These are phyloP conservation scores for Huntiella decipiens DNA, from an alignment of 2,329 filamentous ascomycete species.

Conservation along the genomic window DNA sequence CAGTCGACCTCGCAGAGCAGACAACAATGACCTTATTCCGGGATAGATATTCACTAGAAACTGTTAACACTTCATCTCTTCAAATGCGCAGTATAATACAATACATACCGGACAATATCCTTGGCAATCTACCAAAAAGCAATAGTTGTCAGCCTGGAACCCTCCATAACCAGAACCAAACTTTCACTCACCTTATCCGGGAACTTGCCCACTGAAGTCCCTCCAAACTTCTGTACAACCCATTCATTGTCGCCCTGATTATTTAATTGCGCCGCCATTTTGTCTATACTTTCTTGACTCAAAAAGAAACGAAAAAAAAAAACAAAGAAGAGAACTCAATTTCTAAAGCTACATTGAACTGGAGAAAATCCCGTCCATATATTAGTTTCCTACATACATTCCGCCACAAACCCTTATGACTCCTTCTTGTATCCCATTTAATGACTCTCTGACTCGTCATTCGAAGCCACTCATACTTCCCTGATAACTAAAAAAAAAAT, in stretches of 20 bases:
- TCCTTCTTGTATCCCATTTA: no score
- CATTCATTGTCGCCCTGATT: slow-evolving; percentile 35
- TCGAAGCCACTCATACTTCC: no score
- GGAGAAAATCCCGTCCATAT: no score
- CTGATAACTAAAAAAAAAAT: no score
- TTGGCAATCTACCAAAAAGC: slow-evolving; percentile 20
- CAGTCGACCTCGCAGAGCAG: slow-evolving; percentile 85
- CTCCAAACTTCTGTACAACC: slow-evolving; percentile 90
- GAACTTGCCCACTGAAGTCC: slow-evolving; percentile 90
- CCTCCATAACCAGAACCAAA: not conserved
- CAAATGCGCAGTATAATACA: slow-evolving; percentile 6
- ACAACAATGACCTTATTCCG: slow-evolving; percentile 72
- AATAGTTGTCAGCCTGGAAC: not conserved
- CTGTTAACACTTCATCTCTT: not conserved
- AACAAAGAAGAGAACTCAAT: no score
- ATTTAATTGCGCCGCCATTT: slow-evolving; percentile 10
- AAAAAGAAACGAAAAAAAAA: no score
- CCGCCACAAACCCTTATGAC: no score
- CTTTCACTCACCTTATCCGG: slow-evolving; percentile 39
- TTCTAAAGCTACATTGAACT: no score
- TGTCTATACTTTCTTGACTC: not conserved
- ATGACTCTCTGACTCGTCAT: no score
- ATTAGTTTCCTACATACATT: no score
- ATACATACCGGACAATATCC: slow-evolving; percentile 24
- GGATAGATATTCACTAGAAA: slow-evolving; percentile 24